Percentiles rank a stretch among this genome's conserved stretches.
Evolutionary conservation across 768 basidiomycete species (phyloP).

Genomic region (Cystofilobasidium capitatum): DNA sequence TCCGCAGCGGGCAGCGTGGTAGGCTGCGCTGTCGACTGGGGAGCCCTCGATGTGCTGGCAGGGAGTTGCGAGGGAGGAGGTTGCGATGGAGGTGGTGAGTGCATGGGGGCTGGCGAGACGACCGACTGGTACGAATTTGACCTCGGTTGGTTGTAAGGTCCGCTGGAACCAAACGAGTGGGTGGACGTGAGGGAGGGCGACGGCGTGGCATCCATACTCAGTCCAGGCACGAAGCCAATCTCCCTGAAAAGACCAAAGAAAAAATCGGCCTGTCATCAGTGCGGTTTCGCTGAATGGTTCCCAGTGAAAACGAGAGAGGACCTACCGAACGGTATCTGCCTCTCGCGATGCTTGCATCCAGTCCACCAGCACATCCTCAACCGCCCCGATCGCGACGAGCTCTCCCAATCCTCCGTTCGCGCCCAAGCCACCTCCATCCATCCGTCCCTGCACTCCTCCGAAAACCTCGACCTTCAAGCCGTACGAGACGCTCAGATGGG

Average conservation of each 20-base stretch:
- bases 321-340: slow-evolving; percentile 7
- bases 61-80: neutral
- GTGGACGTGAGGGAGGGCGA: neutral
- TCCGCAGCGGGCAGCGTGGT: neutral
- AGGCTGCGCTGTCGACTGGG: neutral
- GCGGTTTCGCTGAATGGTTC: too few species aligned
- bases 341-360: neutral
- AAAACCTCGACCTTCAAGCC: slow-evolving; percentile 14
- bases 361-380: neutral
- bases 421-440: neutral
- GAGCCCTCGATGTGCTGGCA: neutral
- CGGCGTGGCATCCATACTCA: neutral
- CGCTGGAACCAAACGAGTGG: neutral
- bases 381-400: neutral
- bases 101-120: too few species aligned
- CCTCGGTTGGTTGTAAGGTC: too few species aligned
- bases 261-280: neutral
- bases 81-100: neutral
- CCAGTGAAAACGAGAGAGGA: neutral
- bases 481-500: slow-evolving; percentile 6
- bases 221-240: slow-evolving; percentile 12
- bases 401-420: neutral
- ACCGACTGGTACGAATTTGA: too few species aligned
- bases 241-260: neutral
- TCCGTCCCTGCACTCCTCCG: neutral